Percentiles rank a stretch among this genome's conserved stretches.
These are phyloP conservation scores for Aspergillus ochraceoroseus DNA, from an alignment of 2,329 filamentous ascomycete species.

Conservation along the genomic window DNA sequence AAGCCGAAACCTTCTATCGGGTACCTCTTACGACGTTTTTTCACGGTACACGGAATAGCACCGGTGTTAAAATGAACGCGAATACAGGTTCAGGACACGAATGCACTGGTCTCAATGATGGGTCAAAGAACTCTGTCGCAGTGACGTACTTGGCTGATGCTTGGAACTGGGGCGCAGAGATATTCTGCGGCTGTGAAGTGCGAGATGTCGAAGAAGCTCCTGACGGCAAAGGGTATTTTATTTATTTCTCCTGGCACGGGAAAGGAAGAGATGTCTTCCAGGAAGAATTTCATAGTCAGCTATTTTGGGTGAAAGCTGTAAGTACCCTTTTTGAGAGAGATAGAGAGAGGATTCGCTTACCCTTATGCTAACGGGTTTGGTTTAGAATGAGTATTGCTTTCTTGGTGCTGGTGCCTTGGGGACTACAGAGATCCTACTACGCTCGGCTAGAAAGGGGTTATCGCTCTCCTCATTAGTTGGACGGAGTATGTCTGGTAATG, in stretches of 20 bases:
- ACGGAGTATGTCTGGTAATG: constrained; percentile 13
- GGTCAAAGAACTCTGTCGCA: constrained; percentile 50
- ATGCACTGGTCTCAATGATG: constrained; percentile 20
- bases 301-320: constrained; percentile 36
- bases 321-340: too few relatives aligned
- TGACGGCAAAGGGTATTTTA: constrained; percentile 52
- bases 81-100: constrained; percentile 60
- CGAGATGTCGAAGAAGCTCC: constrained; percentile 55
- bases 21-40: constrained; percentile 62
- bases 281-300: background rate
- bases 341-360: too few relatives aligned
- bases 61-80: constrained; percentile 60
- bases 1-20: constrained; percentile 51
- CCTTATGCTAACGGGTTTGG: too few relatives aligned
- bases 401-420: constrained; percentile 33
- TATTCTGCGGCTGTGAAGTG: constrained; percentile 66
- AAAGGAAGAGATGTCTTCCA: constrained; percentile 3
- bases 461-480: constrained; percentile 2
- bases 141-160: constrained; percentile 65
- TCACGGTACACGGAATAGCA: constrained; percentile 55
- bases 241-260: constrained; percentile 41
- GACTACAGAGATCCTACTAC: constrained; percentile 16
- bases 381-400: constrained; percentile 56
- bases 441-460: constrained; percentile 8
- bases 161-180: constrained; percentile 67